Conservation (phyloP, 169 alveolate species). For the Plasmodium vinckei region DNA sequence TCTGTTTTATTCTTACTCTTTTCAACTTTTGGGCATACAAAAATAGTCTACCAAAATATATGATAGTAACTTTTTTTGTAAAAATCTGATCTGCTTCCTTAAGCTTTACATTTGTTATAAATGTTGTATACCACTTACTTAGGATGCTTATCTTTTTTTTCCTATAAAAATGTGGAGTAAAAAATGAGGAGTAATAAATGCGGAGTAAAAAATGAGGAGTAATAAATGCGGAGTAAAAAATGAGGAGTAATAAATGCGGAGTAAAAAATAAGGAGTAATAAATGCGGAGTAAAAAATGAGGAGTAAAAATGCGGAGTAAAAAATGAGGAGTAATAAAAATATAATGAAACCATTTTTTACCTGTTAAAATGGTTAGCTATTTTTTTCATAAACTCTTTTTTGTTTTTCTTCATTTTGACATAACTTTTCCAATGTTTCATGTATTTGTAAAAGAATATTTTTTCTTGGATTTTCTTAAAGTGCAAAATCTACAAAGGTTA, state of each 20-base stretch:
- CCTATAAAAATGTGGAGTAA: too few relatives aligned
- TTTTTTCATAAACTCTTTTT: conserved; percentile 23
- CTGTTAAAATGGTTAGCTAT: conserved; percentile 36
- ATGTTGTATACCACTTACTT: conserved; percentile 59
- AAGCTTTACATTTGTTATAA: conserved; percentile 17
- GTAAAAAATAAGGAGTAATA: too few relatives aligned
- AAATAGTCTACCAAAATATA: not conserved
- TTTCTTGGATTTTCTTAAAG: conserved; percentile 19
- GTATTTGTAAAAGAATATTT: conserved; percentile 7
- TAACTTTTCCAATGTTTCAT: conserved; percentile 29
- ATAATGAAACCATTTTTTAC: not conserved
- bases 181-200: too few relatives aligned
- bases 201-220: too few relatives aligned
- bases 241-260: too few relatives aligned
- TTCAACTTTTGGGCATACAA: conserved; percentile 39
- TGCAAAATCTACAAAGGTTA: conserved; percentile 14
- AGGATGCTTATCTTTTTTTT: conserved; percentile 26
- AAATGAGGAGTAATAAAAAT: not conserved
- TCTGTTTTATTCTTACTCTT: conserved; percentile 20
- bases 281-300: too few relatives aligned
- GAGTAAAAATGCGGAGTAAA: not conserved
- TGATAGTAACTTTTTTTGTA: not conserved
- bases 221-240: too few relatives aligned
- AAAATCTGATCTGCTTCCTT: conserved; percentile 31
- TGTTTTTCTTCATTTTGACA: conserved; percentile 10